Evolutionary conservation across 305 asterid species (phyloP), one percentile per base, ranked within the genome.

Genomic region (Rubia tinctorum): DNA sequence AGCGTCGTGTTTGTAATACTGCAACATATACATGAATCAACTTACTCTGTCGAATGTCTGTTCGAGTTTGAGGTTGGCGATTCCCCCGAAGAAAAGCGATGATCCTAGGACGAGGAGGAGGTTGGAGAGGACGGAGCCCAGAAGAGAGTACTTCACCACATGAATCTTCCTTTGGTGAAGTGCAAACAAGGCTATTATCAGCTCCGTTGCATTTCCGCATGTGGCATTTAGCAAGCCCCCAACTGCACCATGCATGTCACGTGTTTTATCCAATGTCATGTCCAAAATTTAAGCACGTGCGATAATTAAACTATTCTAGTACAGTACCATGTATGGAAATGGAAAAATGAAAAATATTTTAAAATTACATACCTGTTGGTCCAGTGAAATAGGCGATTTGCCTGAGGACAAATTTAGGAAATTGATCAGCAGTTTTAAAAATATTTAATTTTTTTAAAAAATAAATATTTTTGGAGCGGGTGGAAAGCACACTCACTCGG

Each of bases 121-220:
- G 59, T 81, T 81, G 13, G 86, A 84, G 9, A 84, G 85, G 43
- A 84, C 14, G 10, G 87, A 84, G 5, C 87, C 87, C 69, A 84
- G 62, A 71, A 84, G 84, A 45, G 87, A 84, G 76, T 81, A 81
- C 75, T 84, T 84, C 39, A 84, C 37, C 15, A 84, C 85, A 66
- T 68, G 79, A 12, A 82, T 77, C 69, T 84, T 84, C 77, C 80
- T 77, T 67, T 77, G 82, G 17, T 34, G 61, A 70, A 84, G 84
- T 17, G 88, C 88, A 67, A 84, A 39, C 42, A 84, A 15, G 44
- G 81, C 86, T 77, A 84, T 82, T 61, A 84, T 84, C 23, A 84
- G 76, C 78, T 84, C 88, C 10, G 88, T 84, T 60, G 88, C 88
- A 56, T 84, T 84, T 3, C 88, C 88, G 78, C 88, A 84, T 34